Conservation (phyloP, 495 filamentous ascomycete species). For the Hyphodiscus hymeniophilus region DNA sequence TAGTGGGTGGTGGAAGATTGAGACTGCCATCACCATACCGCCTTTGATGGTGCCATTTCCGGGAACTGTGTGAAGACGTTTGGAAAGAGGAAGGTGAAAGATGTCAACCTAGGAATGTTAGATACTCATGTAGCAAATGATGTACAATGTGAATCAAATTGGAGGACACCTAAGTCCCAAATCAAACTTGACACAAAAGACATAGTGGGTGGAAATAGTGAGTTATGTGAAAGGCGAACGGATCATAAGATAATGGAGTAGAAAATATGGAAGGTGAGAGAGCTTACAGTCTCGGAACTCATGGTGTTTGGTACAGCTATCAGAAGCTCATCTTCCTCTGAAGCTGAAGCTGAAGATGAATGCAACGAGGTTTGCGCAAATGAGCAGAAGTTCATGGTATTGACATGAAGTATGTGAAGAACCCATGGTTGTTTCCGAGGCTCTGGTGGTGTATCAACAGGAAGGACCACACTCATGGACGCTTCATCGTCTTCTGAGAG, state of each 20-base stretch:
- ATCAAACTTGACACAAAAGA: too few relatives aligned
- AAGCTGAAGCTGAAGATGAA: neutral
- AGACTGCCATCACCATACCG: constrained; percentile 88
- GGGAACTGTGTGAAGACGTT: constrained; percentile 57
- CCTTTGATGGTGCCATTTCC: constrained; percentile 49
- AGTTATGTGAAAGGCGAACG: too few relatives aligned
- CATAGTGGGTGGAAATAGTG: too few relatives aligned
- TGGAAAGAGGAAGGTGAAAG: constrained; percentile 70
- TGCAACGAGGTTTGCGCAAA: constrained; percentile 39
- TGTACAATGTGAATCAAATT: too few relatives aligned
- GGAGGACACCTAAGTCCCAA: too few relatives aligned
- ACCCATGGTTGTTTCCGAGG: constrained; percentile 66
- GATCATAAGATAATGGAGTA: too few relatives aligned
- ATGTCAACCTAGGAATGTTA: constrained; percentile 57
- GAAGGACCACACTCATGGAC: constrained; percentile 58
- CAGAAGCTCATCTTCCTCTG: constrained; percentile 36
- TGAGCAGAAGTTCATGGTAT: constrained; percentile 92
- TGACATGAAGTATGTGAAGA: constrained; percentile 73
- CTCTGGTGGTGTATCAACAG: constrained; percentile 49
- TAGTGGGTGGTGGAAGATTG: constrained; percentile 41
- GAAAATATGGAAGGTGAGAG: too few relatives aligned
- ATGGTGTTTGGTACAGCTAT: constrained; percentile 72
- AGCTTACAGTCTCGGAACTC: constrained; percentile 59
- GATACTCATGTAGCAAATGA: too few relatives aligned
- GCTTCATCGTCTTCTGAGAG: constrained; percentile 53